Evolutionary conservation across 1,139 yeast genomes (phyloP).

Genomic region (Debaryomyces sp.): DNA sequence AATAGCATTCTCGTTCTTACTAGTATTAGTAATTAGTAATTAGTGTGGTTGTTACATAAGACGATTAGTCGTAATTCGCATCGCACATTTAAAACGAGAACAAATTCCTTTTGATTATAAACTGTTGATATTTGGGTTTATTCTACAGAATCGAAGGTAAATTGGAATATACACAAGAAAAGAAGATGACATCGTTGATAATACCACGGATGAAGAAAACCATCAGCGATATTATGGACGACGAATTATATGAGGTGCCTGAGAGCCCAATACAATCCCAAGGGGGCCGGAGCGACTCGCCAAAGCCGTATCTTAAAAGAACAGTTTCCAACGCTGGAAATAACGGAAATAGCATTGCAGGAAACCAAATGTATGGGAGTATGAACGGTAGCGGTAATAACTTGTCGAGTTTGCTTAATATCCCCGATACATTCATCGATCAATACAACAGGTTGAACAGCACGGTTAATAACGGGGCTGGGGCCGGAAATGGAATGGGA

Average conservation of each 20-base stretch:
- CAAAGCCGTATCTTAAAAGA: constrained; percentile 11
- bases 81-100: constrained; percentile 6
- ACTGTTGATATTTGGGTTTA: not conserved
- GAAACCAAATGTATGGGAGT: constrained; percentile 6
- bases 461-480: constrained; percentile 5
- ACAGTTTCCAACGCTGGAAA: constrained; percentile 8
- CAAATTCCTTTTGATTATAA: not conserved
- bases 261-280: constrained; percentile 21
- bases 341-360: constrained; percentile 1
- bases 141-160: not conserved
- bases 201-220: constrained; percentile 55
- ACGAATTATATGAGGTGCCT: constrained; percentile 60
- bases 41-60: constrained; percentile 2
- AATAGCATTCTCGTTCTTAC: not conserved
- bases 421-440: constrained; percentile 36
- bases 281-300: constrained; percentile 12
- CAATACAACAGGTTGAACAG: constrained; percentile 20
- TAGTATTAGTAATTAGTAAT: not conserved
- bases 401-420: constrained; percentile 32
- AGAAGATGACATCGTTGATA: constrained; percentile 46
- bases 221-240: constrained; percentile 63
- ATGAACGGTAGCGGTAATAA: constrained; percentile 9
- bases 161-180: not conserved
- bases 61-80: constrained; percentile 2
- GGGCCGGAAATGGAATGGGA: constrained; percentile 2